Evolutionary conservation across 768 basidiomycete genomes (phyloP).

Genomic region (Serendipita sp.): DNA sequence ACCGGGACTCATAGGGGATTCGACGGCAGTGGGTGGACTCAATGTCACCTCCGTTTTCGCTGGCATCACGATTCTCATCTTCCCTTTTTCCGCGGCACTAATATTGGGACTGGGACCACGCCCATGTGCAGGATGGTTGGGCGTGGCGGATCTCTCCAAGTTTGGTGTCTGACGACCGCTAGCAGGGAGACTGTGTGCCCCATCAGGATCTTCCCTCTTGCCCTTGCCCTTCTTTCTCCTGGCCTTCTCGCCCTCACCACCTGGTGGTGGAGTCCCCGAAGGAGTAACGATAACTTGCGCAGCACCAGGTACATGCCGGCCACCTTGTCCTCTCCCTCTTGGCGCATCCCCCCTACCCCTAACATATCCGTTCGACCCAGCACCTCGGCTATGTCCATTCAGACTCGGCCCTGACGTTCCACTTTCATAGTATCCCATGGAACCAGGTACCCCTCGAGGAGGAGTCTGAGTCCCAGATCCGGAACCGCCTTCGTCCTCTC

Average conservation of each 20-base stretch:
- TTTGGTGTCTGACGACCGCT: slow-evolving; percentile 22
- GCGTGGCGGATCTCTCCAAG: slow-evolving; percentile 21
- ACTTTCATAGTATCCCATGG: slow-evolving; percentile 12
- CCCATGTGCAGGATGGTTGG: slow-evolving; percentile 10
- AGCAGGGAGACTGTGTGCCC: background rate
- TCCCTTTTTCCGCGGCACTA: slow-evolving; percentile 11
- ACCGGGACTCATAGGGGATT: slow-evolving; percentile 7
- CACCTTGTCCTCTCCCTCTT: slow-evolving; percentile 13
- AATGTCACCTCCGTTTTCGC: slow-evolving; percentile 27
- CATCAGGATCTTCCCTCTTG: slow-evolving; percentile 14
- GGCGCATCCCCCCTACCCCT: background rate
- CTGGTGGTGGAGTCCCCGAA: slow-evolving; percentile 18
- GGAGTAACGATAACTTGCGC: slow-evolving; percentile 33
- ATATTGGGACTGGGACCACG: slow-evolving; percentile 12
- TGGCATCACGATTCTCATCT: slow-evolving; percentile 12
- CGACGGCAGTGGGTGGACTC: slow-evolving; percentile 37
- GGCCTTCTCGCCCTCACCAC: slow-evolving; percentile 10
- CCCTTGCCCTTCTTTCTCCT: slow-evolving; percentile 17
- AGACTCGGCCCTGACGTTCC: too few species aligned
- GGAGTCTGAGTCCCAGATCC: slow-evolving; percentile 44
- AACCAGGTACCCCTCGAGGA: slow-evolving; percentile 20
- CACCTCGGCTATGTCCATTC: slow-evolving; percentile 11
- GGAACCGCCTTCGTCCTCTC: slow-evolving; percentile 74
- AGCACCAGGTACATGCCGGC: slow-evolving; percentile 61
- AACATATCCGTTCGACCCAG: background rate